These are phyloP conservation scores for Cercospora nicotianae DNA, from an alignment of 2,329 filamentous ascomycete genomes.

Conservation along the genomic window DNA sequence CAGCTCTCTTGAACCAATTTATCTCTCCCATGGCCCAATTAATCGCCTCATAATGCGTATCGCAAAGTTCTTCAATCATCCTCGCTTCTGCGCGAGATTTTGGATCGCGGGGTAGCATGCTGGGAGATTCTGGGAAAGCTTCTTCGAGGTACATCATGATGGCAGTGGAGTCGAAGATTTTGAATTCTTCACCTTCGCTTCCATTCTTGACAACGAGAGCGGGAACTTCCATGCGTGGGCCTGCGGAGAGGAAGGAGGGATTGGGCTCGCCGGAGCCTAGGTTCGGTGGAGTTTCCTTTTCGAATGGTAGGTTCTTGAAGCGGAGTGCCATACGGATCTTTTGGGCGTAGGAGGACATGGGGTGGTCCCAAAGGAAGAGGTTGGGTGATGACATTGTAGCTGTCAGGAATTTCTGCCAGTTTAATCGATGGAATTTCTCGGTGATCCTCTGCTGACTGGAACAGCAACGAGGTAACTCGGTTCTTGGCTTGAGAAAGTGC, in stretches of 20 bases:
- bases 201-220: conserved; percentile 27
- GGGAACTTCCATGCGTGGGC: conserved; percentile 41
- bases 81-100: conserved; percentile 28
- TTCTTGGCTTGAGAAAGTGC: not conserved
- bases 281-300: conserved; percentile 37
- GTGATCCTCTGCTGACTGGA: not conserved
- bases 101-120: conserved; percentile 21
- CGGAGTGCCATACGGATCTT: conserved; percentile 42
- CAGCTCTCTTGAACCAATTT: conserved; percentile 29
- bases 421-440: not conserved
- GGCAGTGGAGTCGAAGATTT: conserved; percentile 38
- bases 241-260: conserved; percentile 30
- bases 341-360: conserved; percentile 41
- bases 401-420: not conserved
- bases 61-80: conserved; percentile 37
- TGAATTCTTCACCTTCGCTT: conserved; percentile 28
- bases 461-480: not conserved
- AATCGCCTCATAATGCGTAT: conserved; percentile 38
- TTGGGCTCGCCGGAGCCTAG: conserved; percentile 38
- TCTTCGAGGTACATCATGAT: conserved; percentile 39
- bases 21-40: conserved; percentile 34
- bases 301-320: conserved; percentile 42
- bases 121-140: conserved; percentile 28
- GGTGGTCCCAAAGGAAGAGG: conserved; percentile 34
- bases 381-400: conserved; percentile 14